phyloP scores from a whole-genome alignment of 768 basidiomycete species.

The Tulasnella sp. region DNA sequence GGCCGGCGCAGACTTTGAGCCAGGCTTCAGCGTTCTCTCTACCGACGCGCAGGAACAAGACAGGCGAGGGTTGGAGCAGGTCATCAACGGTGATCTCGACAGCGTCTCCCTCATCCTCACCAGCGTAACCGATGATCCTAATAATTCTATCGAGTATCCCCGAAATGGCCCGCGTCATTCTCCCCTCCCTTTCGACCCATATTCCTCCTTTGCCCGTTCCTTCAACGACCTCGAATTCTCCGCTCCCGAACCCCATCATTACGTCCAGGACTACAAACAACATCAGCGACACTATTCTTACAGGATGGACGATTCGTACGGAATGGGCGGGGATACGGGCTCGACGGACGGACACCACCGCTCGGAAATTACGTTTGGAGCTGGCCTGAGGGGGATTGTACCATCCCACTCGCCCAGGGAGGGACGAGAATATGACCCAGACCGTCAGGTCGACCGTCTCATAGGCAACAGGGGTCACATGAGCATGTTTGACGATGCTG shows the following conservation, averaged over 20 bases:
- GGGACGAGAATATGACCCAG: conserved; percentile 77
- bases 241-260: conserved; percentile 42
- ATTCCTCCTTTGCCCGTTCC: conserved; percentile 29
- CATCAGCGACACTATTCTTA: conserved; percentile 16
- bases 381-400: conserved; percentile 54
- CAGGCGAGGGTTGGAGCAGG: conserved; percentile 67
- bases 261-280: background rate
- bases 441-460: conserved; percentile 61
- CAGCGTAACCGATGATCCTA: background rate
- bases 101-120: conserved; percentile 61
- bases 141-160: conserved; percentile 50
- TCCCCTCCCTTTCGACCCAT: conserved; percentile 46
- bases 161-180: conserved; percentile 51
- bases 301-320: conserved; percentile 48
- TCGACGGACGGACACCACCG: conserved; percentile 87
- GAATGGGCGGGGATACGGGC: conserved; percentile 51
- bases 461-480: conserved; percentile 41
- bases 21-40: conserved; percentile 11
- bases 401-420: conserved; percentile 31
- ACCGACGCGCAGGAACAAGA: conserved; percentile 42
- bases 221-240: conserved; percentile 43
- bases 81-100: conserved; percentile 46
- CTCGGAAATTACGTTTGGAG: conserved; percentile 71
- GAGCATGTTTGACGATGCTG: conserved; percentile 44
- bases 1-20: too few relatives aligned